Evolutionary conservation across 805 yeast genomes (phyloP).

Genomic region (Lipomyces chichibuensis): DNA sequence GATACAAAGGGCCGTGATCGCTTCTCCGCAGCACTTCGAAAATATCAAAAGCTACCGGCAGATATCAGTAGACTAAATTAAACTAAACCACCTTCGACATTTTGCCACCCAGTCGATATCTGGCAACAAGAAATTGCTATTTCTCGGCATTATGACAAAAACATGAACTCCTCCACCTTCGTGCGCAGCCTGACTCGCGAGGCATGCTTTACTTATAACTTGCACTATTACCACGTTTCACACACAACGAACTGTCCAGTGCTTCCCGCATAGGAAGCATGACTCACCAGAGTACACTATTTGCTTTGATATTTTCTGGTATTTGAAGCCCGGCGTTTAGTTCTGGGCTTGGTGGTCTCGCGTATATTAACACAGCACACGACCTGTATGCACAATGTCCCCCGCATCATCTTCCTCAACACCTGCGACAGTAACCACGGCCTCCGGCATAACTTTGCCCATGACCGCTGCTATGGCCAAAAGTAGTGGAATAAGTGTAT

Average conservation of each 20-base stretch:
- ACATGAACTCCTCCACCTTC: not conserved
- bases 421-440: conserved; percentile 26
- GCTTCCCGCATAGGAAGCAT: not conserved
- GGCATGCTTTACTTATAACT: not conserved
- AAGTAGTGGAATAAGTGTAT: conserved; percentile 33
- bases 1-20: not conserved
- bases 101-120: not conserved
- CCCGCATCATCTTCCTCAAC: conserved; percentile 2
- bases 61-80: not conserved
- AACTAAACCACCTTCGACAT: no score
- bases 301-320: not conserved
- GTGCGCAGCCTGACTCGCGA: not conserved
- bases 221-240: not conserved
- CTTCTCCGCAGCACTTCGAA: not conserved
- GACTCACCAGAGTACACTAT: not conserved
- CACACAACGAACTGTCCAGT: not conserved
- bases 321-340: not conserved
- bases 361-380: not conserved
- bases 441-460: conserved; percentile 31
- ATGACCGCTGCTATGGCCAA: conserved; percentile 37
- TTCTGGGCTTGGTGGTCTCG: not conserved
- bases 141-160: not conserved
- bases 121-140: not conserved
- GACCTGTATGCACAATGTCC: conserved; percentile 17
- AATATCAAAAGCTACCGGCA: not conserved